Percentiles rank a stretch among this genome's conserved stretches.
These are phyloP conservation scores for Globisporangium okanoganense DNA, from an alignment of 352 stramenopile species.

Conservation along the genomic window DNA sequence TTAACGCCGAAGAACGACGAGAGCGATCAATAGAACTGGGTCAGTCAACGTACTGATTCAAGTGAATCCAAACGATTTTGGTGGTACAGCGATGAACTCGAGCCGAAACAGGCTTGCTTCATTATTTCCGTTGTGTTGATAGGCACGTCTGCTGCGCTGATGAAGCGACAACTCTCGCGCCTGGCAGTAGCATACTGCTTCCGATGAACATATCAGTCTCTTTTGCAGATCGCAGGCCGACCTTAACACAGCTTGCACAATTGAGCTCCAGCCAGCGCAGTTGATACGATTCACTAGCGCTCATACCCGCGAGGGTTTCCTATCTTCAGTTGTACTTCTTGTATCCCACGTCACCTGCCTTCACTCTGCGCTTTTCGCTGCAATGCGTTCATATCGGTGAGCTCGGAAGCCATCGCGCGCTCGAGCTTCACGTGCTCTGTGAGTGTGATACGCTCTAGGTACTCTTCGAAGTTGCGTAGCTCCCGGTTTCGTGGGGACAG, in stretches of 20 bases:
- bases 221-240: background rate
- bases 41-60: too few species aligned
- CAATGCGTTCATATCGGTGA: constrained; percentile 4
- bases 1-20: constrained; percentile 12
- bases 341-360: background rate
- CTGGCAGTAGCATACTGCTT: background rate
- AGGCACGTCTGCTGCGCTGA: background rate
- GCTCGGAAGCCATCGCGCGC: constrained; percentile 25
- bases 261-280: too few species aligned
- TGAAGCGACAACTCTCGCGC: background rate
- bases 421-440: constrained; percentile 41
- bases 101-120: too few species aligned
- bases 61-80: too few species aligned
- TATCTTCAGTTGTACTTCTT: background rate
- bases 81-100: too few species aligned
- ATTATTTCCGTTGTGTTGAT: too few species aligned
- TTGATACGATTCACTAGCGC: background rate
- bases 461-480: constrained; percentile 39
- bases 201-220: too few species aligned
- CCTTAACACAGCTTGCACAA: too few species aligned
- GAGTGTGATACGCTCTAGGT: constrained; percentile 53
- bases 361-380: background rate
- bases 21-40: constrained; percentile 1
- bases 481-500: constrained; percentile 39
- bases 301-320: background rate